Conservation (phyloP, 1,139 yeast species). For the Yamadazyma dendronema region DNA sequence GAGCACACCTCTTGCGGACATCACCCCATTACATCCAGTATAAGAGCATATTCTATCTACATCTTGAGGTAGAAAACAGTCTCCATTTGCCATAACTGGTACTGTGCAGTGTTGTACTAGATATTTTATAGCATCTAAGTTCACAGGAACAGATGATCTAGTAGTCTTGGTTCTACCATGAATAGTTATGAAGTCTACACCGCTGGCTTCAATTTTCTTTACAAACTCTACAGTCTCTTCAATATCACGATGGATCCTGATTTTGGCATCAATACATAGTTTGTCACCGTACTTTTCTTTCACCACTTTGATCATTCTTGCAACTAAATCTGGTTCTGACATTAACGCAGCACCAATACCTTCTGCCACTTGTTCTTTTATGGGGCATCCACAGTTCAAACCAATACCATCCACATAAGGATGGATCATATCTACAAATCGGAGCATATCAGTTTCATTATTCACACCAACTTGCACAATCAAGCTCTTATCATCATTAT, state of each 20-base stretch:
- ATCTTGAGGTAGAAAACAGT: slow-evolving; percentile 71
- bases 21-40: slow-evolving; percentile 87
- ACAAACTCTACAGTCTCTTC: slow-evolving; percentile 74
- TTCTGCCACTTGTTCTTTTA: slow-evolving; percentile 89
- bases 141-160: slow-evolving; percentile 78
- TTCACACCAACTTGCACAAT: slow-evolving; percentile 92
- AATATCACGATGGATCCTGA: slow-evolving; percentile 77
- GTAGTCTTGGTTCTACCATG: slow-evolving; percentile 90
- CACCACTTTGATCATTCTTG: slow-evolving; percentile 81
- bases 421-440: slow-evolving; percentile 85
- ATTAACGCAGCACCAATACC: slow-evolving; percentile 97
- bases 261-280: slow-evolving; percentile 84
- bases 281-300: slow-evolving; percentile 67
- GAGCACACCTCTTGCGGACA: slow-evolving; percentile 91
- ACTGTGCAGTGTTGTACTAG: slow-evolving; percentile 60
- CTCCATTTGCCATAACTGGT: slow-evolving; percentile 96
- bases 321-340: slow-evolving; percentile 77
- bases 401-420: slow-evolving; percentile 95
- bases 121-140: slow-evolving; percentile 74
- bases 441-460: slow-evolving; percentile 75
- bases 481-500: slow-evolving; percentile 62
- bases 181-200: slow-evolving; percentile 90
- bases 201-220: slow-evolving; percentile 71
- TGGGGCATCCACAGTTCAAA: slow-evolving; percentile 96
- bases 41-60: slow-evolving; percentile 55